phyloP scores from a whole-genome alignment of 345 rosid species.

The Linum trigynum region DNA sequence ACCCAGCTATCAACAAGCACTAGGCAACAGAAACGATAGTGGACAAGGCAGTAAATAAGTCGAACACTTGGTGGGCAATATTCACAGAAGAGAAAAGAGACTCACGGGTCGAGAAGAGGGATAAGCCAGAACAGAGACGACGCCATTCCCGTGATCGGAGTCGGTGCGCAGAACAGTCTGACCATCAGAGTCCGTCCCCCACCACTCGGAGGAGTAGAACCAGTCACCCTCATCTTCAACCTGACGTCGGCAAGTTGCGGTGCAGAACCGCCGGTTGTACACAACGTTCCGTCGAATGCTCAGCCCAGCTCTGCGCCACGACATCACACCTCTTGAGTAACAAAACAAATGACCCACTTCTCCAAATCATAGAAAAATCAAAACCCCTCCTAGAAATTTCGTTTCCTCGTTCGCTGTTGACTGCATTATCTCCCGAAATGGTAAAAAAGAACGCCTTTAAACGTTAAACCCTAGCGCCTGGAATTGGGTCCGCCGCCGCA shows the following conservation, averaged over 20 bases:
- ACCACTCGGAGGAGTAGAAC: constrained; percentile 80
- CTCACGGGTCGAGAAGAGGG: constrained; percentile 81
- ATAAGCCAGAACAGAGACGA: constrained; percentile 60
- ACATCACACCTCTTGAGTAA: constrained; percentile 4
- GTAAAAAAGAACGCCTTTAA: not conserved
- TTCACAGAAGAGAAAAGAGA: constrained; percentile 10
- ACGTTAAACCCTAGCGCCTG: not conserved
- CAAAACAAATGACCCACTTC: not conserved
- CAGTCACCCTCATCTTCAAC: constrained; percentile 81
- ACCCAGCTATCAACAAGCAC: not conserved
- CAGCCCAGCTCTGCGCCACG: constrained; percentile 13
- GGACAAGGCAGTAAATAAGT: not conserved
- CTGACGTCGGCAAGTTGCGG: constrained; percentile 19
- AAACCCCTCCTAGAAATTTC: not conserved
- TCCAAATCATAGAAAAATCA: not conserved
- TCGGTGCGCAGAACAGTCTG: constrained; percentile 38
- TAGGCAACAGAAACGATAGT: not conserved
- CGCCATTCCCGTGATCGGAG: constrained; percentile 66
- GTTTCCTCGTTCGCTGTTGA: not conserved
- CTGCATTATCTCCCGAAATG: not conserved
- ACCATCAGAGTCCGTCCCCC: constrained; percentile 43
- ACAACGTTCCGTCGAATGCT: not conserved
- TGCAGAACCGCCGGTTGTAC: constrained; percentile 30
- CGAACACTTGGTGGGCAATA: not conserved
- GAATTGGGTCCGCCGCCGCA: not conserved